Percentiles rank a stretch among this genome's conserved stretches.
Conservation (phyloP, 129 eudicot species). For the Centrapalus pauciflorus region DNA sequence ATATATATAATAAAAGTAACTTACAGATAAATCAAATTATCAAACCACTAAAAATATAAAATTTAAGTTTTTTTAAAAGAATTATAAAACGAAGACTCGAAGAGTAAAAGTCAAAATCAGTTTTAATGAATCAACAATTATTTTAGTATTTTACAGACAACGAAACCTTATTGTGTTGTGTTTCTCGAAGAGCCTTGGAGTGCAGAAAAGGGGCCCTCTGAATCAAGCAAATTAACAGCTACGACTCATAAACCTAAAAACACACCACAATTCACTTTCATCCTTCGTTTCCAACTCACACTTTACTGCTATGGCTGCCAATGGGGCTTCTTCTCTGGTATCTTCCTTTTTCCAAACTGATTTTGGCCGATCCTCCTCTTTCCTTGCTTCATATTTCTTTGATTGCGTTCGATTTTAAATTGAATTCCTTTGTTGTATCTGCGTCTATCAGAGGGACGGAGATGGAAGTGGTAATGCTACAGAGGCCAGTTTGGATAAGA, state of each 20-base stretch:
- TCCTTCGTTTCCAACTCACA: constrained; percentile 5
- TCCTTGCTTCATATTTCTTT: neutral
- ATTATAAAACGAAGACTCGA: too few relatives aligned
- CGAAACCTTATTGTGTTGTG: too few relatives aligned
- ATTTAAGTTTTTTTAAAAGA: too few relatives aligned
- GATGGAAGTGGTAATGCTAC: constrained; percentile 60
- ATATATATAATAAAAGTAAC: too few relatives aligned
- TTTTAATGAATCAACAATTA: too few relatives aligned
- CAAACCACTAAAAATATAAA: too few relatives aligned
- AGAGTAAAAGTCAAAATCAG: too few relatives aligned
- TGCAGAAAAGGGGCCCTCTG: neutral
- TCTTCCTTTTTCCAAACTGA: constrained; percentile 2
- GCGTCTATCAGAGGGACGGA: constrained; percentile 17
- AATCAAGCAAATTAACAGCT: neutral
- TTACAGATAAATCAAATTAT: too few relatives aligned
- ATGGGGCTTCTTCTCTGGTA: constrained; percentile 56
- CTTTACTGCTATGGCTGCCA: constrained; percentile 42
- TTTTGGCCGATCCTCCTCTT: neutral
- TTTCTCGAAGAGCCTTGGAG: neutral
- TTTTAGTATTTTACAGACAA: too few relatives aligned
- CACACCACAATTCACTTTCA: neutral
- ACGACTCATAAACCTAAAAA: constrained; percentile 10
- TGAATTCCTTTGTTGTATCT: neutral
- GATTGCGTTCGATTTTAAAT: neutral
- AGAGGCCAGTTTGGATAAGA: constrained; percentile 72